phyloP scores from a whole-genome alignment of 2,329 filamentous ascomycete species.

The Stemphylium lycopersici region DNA sequence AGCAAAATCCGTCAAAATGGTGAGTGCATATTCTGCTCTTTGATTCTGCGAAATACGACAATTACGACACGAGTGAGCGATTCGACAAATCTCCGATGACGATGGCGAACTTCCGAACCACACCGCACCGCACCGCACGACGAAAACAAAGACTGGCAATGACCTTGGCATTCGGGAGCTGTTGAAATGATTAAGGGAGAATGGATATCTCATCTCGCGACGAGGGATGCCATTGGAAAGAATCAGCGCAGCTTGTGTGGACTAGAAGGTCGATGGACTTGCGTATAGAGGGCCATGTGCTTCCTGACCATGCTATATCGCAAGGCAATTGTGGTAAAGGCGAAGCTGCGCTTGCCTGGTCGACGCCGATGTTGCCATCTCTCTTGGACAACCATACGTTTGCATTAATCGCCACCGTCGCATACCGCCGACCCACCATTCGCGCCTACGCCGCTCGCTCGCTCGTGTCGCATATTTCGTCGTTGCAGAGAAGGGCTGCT shows the following conservation, averaged over 20 bases:
- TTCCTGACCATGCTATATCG: too few species aligned
- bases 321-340: neutral
- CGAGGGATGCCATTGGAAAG: neutral
- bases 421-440: neutral
- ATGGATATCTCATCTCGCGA: neutral
- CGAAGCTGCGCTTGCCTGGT: neutral
- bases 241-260: neutral
- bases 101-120: conserved; percentile 24
- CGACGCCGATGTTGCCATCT: neutral
- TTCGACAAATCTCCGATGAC: conserved; percentile 23
- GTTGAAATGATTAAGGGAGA: neutral
- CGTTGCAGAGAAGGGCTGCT: neutral
- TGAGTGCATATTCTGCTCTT: conserved; percentile 31
- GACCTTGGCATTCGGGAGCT: neutral
- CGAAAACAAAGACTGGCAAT: neutral
- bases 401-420: neutral
- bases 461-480: conserved; percentile 11
- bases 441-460: conserved; percentile 9
- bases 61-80: conserved; percentile 40
- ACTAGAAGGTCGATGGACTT: neutral
- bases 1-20: conserved; percentile 50
- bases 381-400: neutral
- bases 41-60: conserved; percentile 12
- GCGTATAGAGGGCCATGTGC: neutral
- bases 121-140: conserved; percentile 16